phyloP scores from a whole-genome alignment of 2,329 filamentous ascomycete genomes.

The Diaporthe destruens region DNA sequence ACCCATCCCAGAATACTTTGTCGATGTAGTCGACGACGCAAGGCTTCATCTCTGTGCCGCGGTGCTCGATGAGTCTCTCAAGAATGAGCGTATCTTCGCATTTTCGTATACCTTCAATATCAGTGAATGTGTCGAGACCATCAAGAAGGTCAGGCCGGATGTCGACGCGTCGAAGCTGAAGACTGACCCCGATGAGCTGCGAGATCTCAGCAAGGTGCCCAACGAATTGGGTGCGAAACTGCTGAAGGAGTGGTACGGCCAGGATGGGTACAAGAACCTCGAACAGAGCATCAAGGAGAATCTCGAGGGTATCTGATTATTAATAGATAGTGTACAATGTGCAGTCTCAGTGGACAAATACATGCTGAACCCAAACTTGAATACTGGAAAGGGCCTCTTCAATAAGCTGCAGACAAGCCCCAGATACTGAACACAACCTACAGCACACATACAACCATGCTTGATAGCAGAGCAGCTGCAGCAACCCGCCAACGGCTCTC shows the following conservation, averaged over 20 bases:
- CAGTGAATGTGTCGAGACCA: neutral
- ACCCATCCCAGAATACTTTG: neutral
- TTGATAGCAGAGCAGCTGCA: neutral
- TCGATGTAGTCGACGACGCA: constrained; percentile 22
- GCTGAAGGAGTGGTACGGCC: constrained; percentile 44
- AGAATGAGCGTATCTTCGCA: constrained; percentile 35
- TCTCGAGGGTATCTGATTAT: neutral
- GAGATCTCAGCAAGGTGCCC: constrained; percentile 22
- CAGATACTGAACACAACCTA: neutral
- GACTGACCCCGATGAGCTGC: constrained; percentile 15
- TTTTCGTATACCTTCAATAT: neutral
- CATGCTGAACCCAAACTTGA: too few relatives aligned
- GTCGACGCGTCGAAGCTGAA: constrained; percentile 13
- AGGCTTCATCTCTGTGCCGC: constrained; percentile 30
- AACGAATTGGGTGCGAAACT: constrained; percentile 34
- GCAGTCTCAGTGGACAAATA: too few relatives aligned
- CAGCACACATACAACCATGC: neutral
- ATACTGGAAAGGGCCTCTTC: neutral
- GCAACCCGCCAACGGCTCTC: too few relatives aligned
- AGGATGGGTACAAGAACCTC: constrained; percentile 38
- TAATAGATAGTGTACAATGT: neutral
- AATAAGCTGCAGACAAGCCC: neutral
- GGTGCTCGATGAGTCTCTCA: constrained; percentile 25
- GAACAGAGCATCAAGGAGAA: constrained; percentile 34
- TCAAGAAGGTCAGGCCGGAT: constrained; percentile 14